Evolutionary conservation across 192 early-diverging fungal species (phyloP).

Genomic region (Backusella tuberculispora): DNA sequence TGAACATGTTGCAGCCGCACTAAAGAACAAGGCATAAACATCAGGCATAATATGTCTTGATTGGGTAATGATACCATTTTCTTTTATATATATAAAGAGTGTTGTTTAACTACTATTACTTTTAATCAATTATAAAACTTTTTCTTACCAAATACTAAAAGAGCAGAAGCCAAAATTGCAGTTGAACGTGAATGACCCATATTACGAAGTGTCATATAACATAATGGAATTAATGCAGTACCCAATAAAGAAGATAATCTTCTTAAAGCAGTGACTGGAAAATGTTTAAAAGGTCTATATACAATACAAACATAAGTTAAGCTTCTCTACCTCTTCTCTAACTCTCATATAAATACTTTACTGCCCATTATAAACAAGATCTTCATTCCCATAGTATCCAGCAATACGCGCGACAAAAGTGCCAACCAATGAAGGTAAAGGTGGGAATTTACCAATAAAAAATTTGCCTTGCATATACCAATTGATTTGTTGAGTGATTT

Average conservation of each 20-base stretch:
- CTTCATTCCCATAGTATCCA: slow-evolving; percentile 34
- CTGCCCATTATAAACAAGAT: slow-evolving; percentile 37
- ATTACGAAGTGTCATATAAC: slow-evolving; percentile 76
- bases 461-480: slow-evolving; percentile 34
- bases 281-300: slow-evolving; percentile 15
- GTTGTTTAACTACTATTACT: neutral
- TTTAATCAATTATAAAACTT: too few relatives aligned
- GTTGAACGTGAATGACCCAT: slow-evolving; percentile 10
- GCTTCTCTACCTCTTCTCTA: neutral
- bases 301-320: neutral
- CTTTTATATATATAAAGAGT: slow-evolving; percentile 40
- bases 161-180: neutral
- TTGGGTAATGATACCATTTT: slow-evolving; percentile 79
- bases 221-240: slow-evolving; percentile 75
- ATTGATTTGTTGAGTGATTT: slow-evolving; percentile 27
- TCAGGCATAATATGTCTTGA: slow-evolving; percentile 17
- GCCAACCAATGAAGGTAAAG: slow-evolving; percentile 28
- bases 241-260: slow-evolving; percentile 78
- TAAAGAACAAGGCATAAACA: slow-evolving; percentile 7
- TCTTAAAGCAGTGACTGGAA: slow-evolving; percentile 82
- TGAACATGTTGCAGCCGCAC: slow-evolving; percentile 65
- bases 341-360: slow-evolving; percentile 3
- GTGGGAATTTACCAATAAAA: slow-evolving; percentile 31
- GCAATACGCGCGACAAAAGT: slow-evolving; percentile 7
- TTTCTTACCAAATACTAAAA: neutral